A percentile compares a stretch with the other conserved stretches of the same genome.
phyloP scores from a whole-genome alignment of 139 green algal genomes.

The Chara braunii region DNA sequence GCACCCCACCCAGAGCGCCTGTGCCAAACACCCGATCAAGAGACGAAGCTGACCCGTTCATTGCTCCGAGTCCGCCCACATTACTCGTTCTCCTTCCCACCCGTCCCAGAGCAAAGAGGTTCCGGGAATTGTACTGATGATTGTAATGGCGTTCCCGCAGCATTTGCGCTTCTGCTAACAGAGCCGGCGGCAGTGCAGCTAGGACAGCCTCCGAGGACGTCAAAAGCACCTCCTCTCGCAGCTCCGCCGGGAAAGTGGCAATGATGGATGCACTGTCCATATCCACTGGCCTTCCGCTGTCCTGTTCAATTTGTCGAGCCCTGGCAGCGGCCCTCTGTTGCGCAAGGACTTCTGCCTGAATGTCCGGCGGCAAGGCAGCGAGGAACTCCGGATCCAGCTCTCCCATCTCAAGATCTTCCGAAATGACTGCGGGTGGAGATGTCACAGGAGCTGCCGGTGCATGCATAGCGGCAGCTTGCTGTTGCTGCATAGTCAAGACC shows the following conservation, averaged over 20 bases:
- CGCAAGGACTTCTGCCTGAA: slow-evolving; percentile 81
- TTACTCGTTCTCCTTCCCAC: background rate
- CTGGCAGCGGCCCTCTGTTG: slow-evolving; percentile 50
- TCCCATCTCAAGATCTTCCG: background rate
- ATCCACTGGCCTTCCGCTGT: slow-evolving; percentile 46
- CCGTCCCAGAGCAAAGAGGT: slow-evolving; percentile 2
- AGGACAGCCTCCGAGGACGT: slow-evolving; percentile 66
- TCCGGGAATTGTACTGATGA: background rate
- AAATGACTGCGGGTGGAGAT: background rate
- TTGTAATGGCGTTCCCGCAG: slow-evolving; percentile 52
- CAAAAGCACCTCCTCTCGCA: slow-evolving; percentile 70
- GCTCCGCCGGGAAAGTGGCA: slow-evolving; percentile 75
- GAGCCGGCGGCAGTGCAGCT: slow-evolving; percentile 59
- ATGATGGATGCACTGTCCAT: slow-evolving; percentile 76
- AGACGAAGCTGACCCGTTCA: background rate
- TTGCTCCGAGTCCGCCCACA: background rate
- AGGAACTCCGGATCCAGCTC: slow-evolving; percentile 89
- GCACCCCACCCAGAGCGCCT: background rate
- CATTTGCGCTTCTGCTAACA: slow-evolving; percentile 68
- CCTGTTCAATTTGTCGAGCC: background rate
- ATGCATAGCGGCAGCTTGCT: background rate
- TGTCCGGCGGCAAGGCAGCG: slow-evolving; percentile 79
- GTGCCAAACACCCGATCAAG: too few species aligned
- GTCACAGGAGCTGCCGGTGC: background rate
- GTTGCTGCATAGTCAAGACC: slow-evolving; percentile 26